Evolutionary conservation across 2,329 filamentous ascomycete species (phyloP), one percentile per base, ranked within the genome.

Genomic region (Fusarium torreyae): DNA sequence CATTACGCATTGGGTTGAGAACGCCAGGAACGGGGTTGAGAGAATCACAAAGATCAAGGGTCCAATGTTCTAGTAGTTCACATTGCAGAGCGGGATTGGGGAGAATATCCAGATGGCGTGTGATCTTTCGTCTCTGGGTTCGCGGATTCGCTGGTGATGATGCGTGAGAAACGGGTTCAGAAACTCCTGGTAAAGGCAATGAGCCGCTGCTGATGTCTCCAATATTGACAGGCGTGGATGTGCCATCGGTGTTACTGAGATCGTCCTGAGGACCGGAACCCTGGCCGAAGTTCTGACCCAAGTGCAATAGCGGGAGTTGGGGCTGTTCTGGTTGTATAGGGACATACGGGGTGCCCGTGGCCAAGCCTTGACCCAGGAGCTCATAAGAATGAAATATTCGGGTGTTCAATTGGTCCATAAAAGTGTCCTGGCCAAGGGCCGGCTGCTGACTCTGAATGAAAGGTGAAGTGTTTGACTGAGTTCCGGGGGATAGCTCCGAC

Each of bases 61-160:
- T 72, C 72, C 72, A 74, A 14, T 74, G 72, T 14, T 74, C 38
- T 4, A 74, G 15, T 2, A 74, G 24, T 17, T 74, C 68, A 9
- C 72, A 73, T 17, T 74, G 66, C 0, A 74, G 63, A 2, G 46
- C 63, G 0, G 72, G 72, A 6, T 72, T 70, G 4, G 70, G 59
- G 9, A 74, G 52, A 1, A 61, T 58, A 11, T 74, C 72, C 0
- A 74, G 34, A 3, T 74, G 72, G 0, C 72, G 63, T 1, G 42
- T 66, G 18, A 43, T 54, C 2, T 38, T 63, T 8, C 20, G 43
- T 18, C 24, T 11, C 10, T 18, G 33, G 0, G 18, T 34, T 20
- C n/a, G 43, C 1, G 54, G 26, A 17, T 38, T 38, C 1, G 22
- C 24, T 1, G 68, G 59, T 3, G 66, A 45, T 0, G 66, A 50